Evolutionary conservation across 345 rosid species (phyloP), one percentile per base, ranked within the genome.

Genomic region (Pelargonium nanum): DNA sequence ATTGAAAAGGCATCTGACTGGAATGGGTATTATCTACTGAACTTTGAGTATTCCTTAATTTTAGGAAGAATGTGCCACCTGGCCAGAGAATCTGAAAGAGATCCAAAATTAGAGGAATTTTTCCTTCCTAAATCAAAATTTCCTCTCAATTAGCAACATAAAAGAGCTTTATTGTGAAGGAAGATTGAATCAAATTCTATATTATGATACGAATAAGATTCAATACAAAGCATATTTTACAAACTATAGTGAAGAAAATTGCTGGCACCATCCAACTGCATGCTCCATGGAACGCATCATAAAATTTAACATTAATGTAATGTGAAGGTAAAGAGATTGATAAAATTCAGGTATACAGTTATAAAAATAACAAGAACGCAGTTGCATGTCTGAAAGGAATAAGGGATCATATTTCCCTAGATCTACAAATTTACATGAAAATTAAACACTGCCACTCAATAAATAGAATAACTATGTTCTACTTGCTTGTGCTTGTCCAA

Each of bases 81-180:
- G 99, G 99, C 99, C 99, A 94, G 17, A 94, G 88, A 73, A 80
- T 54, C 99, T 94, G 77, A 28, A 57, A 61, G 45, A 24, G 16
- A 45, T 40, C n/a, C n/a, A 62, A 34, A 66, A 12, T 22, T 22
- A 58, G 24, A 50, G 19, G 45, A 58, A 24, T 26, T 58, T 9
- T 24, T 58, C 5, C 0, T 40, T 20, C 20, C 61, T 12, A 45
- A 57, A 58, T 22, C 60, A 2, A n/a, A 25, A 21, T 58, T 34
- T 23, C 19, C 6, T 34, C 23, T 25, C 16, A 24, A 55, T 0
- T 4, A 58, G 28, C 25, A 32, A 28, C 13, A 19, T 24, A 32
- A 21, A 32, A 17, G 32, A 56, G 26, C n/a, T n/a, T n/a, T n/a
- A n/a, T n/a, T n/a, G n/a, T n/a, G n/a, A n/a, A n/a, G n/a, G n/a